Base-by-base conservation (phyloP, 2,329 filamentous ascomycete genomes). In the Calonectria montana region DNA sequence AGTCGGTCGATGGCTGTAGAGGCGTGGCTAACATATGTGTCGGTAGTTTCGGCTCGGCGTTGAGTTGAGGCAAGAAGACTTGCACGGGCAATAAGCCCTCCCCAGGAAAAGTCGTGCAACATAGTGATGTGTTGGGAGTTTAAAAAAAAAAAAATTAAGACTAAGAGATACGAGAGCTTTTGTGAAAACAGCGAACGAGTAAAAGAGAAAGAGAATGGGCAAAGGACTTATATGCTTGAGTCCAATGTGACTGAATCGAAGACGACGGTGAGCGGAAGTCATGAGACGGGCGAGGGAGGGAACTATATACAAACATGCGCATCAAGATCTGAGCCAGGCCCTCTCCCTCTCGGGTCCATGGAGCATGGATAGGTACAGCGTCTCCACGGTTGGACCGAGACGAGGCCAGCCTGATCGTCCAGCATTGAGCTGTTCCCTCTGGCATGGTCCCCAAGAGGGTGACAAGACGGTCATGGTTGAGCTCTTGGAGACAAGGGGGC, bases 1-100 rank as follows among this genome's bases (percentile, higher is more conserved):
- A 94, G 84, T 7, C 86, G 79, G 41, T 82, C 74, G 47, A 85
- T 83, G 7, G 83, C 82, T 18, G 75, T 66, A 4, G 78, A 75
- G 4, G 86, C 77, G 65, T 83, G 76, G 16, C 74, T 73, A 12
- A 80, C 77, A 76, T 87, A 87, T 57, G 53, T 63, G 57, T 73
- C 25, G 62, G 69, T 21, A n/a, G 48, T 71, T 57, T 75, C 74
- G 41, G 76, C 75, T 59, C 72, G 64, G 21, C 67, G 69, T 45
- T 69, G 73, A 47, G 67, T 48, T 39, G 78, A 76, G 47, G 70
- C 48, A 47, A 73, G 29, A 41, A 78, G 71, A 50, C 71, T 73
- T 27, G 76, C 71, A 43, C 71, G 73, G 64, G 75, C 69, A 41
- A 79, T 57, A 48, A 78, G 70, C 35, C 73, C 70, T 70, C 69